These are phyloP conservation scores for Tolypocladium cylindrosporum DNA, from an alignment of 2,329 filamentous ascomycete species.

Conservation along the genomic window DNA sequence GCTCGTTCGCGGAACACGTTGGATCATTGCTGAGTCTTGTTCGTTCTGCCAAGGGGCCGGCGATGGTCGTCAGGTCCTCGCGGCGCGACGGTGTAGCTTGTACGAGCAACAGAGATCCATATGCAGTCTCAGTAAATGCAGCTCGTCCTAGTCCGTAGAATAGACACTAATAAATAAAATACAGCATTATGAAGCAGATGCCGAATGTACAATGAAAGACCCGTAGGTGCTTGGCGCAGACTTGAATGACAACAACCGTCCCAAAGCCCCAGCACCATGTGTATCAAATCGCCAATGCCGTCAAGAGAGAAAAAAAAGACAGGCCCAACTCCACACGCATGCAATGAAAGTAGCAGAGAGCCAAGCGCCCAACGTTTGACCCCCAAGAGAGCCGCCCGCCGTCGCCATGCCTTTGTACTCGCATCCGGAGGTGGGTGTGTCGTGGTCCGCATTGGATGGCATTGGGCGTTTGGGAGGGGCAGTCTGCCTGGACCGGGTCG, in stretches of 20 bases:
- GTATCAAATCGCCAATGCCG: background rate
- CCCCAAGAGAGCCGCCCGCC: background rate
- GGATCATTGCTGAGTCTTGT: background rate
- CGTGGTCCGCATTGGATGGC: background rate
- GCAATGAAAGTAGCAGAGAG: background rate
- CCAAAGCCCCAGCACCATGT: conserved; percentile 2
- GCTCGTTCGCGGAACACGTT: background rate
- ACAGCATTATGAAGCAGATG: conserved; percentile 33
- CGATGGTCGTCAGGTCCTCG: background rate
- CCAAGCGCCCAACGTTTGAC: background rate
- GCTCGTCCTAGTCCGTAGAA: conserved; percentile 8
- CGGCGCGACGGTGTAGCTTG: background rate
- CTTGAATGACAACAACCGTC: conserved; percentile 11
- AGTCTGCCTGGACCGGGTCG: conserved; percentile 11
- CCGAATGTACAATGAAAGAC: conserved; percentile 19
- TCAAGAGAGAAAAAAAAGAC: background rate
- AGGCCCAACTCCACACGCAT: conserved; percentile 3
- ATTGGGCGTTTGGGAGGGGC: background rate
- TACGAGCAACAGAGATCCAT: background rate
- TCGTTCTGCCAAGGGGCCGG: background rate
- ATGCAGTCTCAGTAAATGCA: background rate
- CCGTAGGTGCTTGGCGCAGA: conserved; percentile 12
- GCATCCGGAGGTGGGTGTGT: background rate
- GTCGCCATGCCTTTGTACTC: background rate
- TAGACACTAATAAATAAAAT: conserved; percentile 36